Evolutionary conservation across 2,329 filamentous ascomycete genomes (phyloP).

Genomic region (Penicillium verrucosum): DNA sequence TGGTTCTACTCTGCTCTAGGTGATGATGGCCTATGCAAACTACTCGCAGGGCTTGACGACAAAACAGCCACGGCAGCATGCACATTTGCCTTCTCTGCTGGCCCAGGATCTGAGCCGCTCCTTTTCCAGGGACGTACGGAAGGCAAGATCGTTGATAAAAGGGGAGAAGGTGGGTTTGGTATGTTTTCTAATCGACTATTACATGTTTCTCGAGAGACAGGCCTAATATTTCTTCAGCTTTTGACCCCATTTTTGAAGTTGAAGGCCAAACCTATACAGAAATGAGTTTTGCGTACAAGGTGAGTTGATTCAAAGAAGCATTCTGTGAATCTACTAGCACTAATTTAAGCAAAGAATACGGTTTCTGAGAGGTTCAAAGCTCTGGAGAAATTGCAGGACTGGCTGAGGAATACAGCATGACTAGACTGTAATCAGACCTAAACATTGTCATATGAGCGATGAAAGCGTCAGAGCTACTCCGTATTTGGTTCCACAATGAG

Average conservation of each 20-base stretch:
- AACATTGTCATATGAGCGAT: neutral
- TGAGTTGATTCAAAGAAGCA: neutral
- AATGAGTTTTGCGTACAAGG: neutral
- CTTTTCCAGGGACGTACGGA: neutral
- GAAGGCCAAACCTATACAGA: neutral
- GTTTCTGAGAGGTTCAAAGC: neutral
- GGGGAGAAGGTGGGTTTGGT: neutral
- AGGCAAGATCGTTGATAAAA: neutral
- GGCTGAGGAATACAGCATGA: constrained; percentile 8
- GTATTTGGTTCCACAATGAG: neutral
- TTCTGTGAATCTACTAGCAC: neutral
- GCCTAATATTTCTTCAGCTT: neutral
- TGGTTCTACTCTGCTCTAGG: neutral
- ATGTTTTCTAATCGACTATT: neutral
- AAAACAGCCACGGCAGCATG: neutral
- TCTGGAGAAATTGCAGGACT: neutral
- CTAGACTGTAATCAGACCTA: neutral
- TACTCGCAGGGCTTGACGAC: neutral
- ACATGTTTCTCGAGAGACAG: neutral
- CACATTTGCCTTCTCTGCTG: neutral
- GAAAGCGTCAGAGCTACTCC: neutral
- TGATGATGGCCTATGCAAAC: neutral
- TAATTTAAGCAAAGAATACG: neutral
- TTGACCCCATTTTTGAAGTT: neutral
- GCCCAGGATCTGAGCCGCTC: neutral